Conservation (phyloP, 306 rosid genomes). For the Fragaria nilgerrensis region DNA sequence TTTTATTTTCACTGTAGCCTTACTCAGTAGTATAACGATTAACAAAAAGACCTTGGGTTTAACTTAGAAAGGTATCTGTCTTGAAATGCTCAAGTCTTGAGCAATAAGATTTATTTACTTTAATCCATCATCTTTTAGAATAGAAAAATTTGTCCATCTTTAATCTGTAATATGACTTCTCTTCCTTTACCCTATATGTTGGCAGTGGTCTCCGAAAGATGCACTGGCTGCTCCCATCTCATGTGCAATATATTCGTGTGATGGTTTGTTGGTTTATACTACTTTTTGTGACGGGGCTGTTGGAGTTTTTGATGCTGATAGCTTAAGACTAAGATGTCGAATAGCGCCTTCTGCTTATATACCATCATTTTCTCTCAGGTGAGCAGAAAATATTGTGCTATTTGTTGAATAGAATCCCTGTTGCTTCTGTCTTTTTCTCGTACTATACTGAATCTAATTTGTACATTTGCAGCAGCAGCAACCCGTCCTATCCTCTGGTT, state of each 20-base stretch:
- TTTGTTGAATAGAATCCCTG: neutral
- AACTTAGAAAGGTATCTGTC: neutral
- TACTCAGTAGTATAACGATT: neutral
- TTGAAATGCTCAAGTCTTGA: neutral
- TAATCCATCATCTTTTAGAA: neutral
- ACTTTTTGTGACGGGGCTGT: slow-evolving; percentile 40
- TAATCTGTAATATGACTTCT: slow-evolving; percentile 5
- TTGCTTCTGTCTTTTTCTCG: neutral
- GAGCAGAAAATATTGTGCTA: neutral
- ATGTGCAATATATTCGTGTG: slow-evolving; percentile 48
- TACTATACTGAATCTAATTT: neutral
- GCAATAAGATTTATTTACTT: neutral
- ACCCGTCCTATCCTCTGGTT: slow-evolving; percentile 33
- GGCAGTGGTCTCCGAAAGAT: slow-evolving; percentile 44
- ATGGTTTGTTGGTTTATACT: slow-evolving; percentile 34
- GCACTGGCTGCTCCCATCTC: slow-evolving; percentile 36
- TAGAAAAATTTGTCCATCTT: neutral
- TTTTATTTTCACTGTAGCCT: neutral
- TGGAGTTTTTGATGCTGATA: slow-evolving; percentile 41
- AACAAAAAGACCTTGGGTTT: neutral
- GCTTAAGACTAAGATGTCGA: slow-evolving; percentile 41
- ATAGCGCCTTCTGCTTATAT: slow-evolving; percentile 40
- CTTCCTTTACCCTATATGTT: neutral
- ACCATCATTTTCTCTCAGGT: slow-evolving; percentile 41
- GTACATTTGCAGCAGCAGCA: slow-evolving; percentile 18